Percentiles rank a stretch among this genome's conserved stretches.
phyloP scores from a whole-genome alignment of 2,329 filamentous ascomycete genomes.

The Mycosphaerella arachidis region DNA sequence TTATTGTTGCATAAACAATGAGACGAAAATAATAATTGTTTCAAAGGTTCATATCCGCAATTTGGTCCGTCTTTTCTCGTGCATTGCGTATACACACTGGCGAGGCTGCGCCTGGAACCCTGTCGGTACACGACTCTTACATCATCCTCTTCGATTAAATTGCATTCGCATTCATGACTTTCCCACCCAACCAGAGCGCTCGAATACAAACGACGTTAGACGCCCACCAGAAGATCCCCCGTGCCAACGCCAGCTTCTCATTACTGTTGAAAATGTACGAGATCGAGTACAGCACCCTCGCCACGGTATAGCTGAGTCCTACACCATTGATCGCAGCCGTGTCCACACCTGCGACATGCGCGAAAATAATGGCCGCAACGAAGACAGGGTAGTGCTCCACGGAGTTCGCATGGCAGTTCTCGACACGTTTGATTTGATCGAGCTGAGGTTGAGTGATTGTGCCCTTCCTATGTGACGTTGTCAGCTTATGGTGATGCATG shows the following conservation, averaged over 20 bases:
- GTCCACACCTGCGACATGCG: slow-evolving; percentile 39
- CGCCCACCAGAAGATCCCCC: slow-evolving; percentile 42
- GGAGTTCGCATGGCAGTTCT: slow-evolving; percentile 46
- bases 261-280: slow-evolving; percentile 41
- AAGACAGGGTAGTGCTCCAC: slow-evolving; percentile 43
- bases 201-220: slow-evolving; percentile 42
- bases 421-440: slow-evolving; percentile 41
- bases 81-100: no score
- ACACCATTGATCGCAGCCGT: slow-evolving; percentile 36
- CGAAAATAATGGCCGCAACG: slow-evolving; percentile 37
- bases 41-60: background rate
- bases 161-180: slow-evolving; percentile 23
- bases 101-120: no score
- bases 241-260: slow-evolving; percentile 32
- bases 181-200: slow-evolving; percentile 35
- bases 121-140: background rate
- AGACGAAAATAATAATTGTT: background rate
- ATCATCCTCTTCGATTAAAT: background rate
- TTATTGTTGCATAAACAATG: background rate
- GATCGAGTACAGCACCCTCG: slow-evolving; percentile 39
- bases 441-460: slow-evolving; percentile 43
- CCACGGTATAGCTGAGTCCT: slow-evolving; percentile 39
- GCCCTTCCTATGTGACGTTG: slow-evolving; percentile 26
- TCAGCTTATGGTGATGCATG: background rate
- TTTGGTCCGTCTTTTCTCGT: no score